Conservation (phyloP, 2,329 filamentous ascomycete species). For the Dichotomopilus funicola region DNA sequence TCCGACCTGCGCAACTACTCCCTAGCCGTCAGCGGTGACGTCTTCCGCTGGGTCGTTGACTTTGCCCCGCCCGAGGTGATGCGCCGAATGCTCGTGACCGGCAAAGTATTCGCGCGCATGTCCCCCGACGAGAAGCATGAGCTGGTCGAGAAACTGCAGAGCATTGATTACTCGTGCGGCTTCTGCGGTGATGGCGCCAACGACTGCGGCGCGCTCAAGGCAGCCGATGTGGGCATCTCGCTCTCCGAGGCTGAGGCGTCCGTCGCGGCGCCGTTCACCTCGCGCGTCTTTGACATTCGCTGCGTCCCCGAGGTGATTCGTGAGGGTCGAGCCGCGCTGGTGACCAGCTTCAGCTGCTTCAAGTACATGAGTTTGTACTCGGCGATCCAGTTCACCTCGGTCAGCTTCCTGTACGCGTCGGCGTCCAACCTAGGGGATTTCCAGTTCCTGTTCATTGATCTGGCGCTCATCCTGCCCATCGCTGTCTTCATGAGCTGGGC, state of each 20-base stretch:
- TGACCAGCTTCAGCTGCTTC: constrained; percentile 99
- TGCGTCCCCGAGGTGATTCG: constrained; percentile 90
- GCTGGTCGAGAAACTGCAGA: constrained; percentile 92
- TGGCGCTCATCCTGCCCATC: constrained; percentile 87
- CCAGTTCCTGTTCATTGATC: constrained; percentile 94
- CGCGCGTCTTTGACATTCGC: constrained; percentile 88
- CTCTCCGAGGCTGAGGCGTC: constrained; percentile 96
- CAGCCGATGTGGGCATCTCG: constrained; percentile 94
- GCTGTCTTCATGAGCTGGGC: constrained; percentile 99
- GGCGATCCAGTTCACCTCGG: constrained; percentile 96
- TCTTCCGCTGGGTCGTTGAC: constrained; percentile 95
- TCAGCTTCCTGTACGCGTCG: constrained; percentile 91
- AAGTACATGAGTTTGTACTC: constrained; percentile 99
- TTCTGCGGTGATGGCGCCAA: constrained; percentile 98
- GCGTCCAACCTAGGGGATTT: constrained; percentile 96
- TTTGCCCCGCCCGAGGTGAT: constrained; percentile 77
- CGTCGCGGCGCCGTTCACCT: constrained; percentile 96
- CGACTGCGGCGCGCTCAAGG: constrained; percentile 93
- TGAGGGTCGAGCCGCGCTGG: constrained; percentile 86
- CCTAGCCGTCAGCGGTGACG: constrained; percentile 82
- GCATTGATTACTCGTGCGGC: constrained; percentile 88
- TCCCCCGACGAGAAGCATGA: constrained; percentile 98
- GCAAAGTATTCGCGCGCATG: constrained; percentile 96
- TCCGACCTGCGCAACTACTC: constrained; percentile 79
- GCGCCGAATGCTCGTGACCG: constrained; percentile 77